Evolutionary conservation across 306 rosid species (phyloP).

Genomic region (Cucumis sativus): Cucumber_9930_V3 NC_026660.2:29908001-29908500

Average conservation of each 20-base stretch:
- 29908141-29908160: neutral
- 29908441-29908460: neutral
- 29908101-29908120: neutral
- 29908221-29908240: slow-evolving; percentile 6
- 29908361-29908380: slow-evolving; percentile 30
- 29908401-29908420: neutral
- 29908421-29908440: neutral
- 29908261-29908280: slow-evolving; percentile 36
- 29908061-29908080: slow-evolving; percentile 45
- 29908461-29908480: neutral
- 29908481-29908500: neutral
- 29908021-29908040: slow-evolving; percentile 93
- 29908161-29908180: neutral
- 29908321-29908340: slow-evolving; percentile 58
- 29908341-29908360: slow-evolving; percentile 56
- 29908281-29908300: slow-evolving; percentile 46
- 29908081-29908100: neutral
- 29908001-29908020: slow-evolving; percentile 87
- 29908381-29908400: slow-evolving; percentile 8
- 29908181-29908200: neutral
- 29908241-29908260: slow-evolving; percentile 18
- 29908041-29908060: slow-evolving; percentile 64
- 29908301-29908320: slow-evolving; percentile 65
- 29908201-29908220: slow-evolving; percentile 6
- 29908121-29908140: neutral